Base-by-base conservation (phyloP, 192 early-diverging fungal genomes). In the Pilaira anomala region DNA sequence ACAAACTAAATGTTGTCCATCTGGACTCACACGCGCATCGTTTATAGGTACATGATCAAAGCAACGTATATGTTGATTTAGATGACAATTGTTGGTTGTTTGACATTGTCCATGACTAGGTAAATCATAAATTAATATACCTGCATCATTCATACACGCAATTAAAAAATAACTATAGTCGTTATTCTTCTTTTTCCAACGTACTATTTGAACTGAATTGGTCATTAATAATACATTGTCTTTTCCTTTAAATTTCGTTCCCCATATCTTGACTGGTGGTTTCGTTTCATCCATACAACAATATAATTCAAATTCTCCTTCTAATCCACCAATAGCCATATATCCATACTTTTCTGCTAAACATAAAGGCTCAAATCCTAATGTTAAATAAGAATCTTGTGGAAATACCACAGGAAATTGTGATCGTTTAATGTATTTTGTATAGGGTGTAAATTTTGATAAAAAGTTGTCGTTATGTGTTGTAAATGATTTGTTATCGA, bases 21-120 rank as follows among this genome's bases (percentile, higher is more conserved):
- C 66, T 1, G 80, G 80, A n/a, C 73, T 77, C 33, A 69, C 74
- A 41, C 61, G 67, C 56, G 77, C 77, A 45, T 82, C 78, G 45
- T 82, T 82, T 66, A 82, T 63, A 1, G 62, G 29, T 16, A 60
- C 65, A 1, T 49, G 46, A 54, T 49, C 46, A 45, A 65, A 81
- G 50, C 22, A 62, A 26, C 60, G 64, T 18, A 68, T 53, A 30
- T 75, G 67, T 7, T 40, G 24, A 24, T 42, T 40, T 21, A 58
- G 26, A 22, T 60, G 42, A 45, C 29, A 30, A 48, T 19, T 25
- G 5, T 16, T 29, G 36, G 13, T 14, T 13, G 12, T 12, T 21
- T 48, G n/a, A 58, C 66, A 73, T 11, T 65, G 16, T 39, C 40
- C 12, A 42, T 74, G 72, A 19, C 55, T 55, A 24, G 72, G 72